These are phyloP conservation scores for Zygosaccharomyces bisporus DNA, from an alignment of 805 yeast species.

Conservation along the genomic window DNA sequence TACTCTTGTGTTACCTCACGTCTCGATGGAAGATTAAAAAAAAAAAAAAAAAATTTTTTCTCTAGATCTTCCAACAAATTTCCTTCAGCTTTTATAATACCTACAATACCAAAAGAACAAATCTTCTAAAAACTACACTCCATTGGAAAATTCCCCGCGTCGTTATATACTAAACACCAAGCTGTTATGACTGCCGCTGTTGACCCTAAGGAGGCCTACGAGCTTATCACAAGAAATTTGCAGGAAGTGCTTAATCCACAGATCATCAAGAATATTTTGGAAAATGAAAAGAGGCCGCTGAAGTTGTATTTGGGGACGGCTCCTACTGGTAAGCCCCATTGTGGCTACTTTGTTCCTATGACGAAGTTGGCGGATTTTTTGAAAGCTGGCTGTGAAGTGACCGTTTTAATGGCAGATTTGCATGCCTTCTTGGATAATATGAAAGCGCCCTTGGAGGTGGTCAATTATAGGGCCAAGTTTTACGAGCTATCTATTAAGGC, in stretches of 20 bases:
- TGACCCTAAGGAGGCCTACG: conserved; percentile 61
- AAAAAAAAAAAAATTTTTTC: no score
- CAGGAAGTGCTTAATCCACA: conserved; percentile 90
- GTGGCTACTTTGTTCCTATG: conserved; percentile 99
- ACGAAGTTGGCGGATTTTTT: conserved; percentile 91
- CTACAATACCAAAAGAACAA: not conserved
- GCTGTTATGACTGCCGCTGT: conserved; percentile 17
- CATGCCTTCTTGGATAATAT: conserved; percentile 97
- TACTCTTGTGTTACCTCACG: no score
- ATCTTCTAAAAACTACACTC: not conserved
- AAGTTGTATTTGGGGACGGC: conserved; percentile 99
- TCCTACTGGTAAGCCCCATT: conserved; percentile 97
- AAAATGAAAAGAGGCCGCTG: conserved; percentile 75
- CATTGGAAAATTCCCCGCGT: not conserved
- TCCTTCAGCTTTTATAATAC: not conserved
- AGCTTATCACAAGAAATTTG: conserved; percentile 74
- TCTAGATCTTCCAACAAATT: no score
- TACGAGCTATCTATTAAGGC: conserved; percentile 82
- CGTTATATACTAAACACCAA: not conserved
- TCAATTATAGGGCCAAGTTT: conserved; percentile 81
- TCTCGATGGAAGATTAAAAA: no score
- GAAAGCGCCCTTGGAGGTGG: conserved; percentile 96
- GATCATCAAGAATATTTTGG: conserved; percentile 79
- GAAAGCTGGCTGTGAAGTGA: conserved; percentile 94
- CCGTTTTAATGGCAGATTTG: conserved; percentile 85